phyloP scores from a whole-genome alignment of 306 rosid species.

The Acmispon strigosus region DNA sequence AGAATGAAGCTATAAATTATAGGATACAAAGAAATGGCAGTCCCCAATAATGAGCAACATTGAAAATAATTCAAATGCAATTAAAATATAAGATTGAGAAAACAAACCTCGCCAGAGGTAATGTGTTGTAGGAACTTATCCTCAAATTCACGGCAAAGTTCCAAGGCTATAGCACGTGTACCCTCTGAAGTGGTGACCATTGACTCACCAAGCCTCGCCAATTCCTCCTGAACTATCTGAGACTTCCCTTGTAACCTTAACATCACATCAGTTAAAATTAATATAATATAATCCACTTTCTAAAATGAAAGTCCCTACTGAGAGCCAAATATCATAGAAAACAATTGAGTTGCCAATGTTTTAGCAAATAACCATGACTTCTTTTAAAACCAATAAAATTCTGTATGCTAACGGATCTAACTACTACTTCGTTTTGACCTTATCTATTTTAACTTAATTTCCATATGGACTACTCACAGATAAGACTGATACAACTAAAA shows the following conservation, averaged over 20 bases:
- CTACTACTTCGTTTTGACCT: background rate
- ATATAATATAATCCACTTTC: background rate
- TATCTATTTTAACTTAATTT: background rate
- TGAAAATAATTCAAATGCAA: background rate
- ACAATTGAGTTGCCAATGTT: background rate
- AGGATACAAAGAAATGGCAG: background rate
- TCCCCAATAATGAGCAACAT: background rate
- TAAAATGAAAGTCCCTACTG: background rate
- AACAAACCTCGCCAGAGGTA: slow-evolving; percentile 83
- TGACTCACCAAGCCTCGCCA: slow-evolving; percentile 91
- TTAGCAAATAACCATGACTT: background rate
- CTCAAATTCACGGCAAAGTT: slow-evolving; percentile 99
- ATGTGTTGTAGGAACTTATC: slow-evolving; percentile 92
- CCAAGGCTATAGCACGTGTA: slow-evolving; percentile 91
- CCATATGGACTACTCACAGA: background rate
- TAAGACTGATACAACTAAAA: background rate
- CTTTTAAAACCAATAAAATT: background rate
- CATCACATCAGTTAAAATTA: slow-evolving; percentile 8
- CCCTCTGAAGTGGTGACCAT: slow-evolving; percentile 92
- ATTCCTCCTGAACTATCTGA: slow-evolving; percentile 85
- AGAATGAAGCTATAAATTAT: background rate
- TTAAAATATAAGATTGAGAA: slow-evolving; percentile 1
- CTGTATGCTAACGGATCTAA: background rate
- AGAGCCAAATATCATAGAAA: background rate
- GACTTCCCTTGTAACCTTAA: slow-evolving; percentile 96